Base-by-base conservation (phyloP, 2,329 filamentous ascomycete species). In the Dactylella cylindrospora region DNA sequence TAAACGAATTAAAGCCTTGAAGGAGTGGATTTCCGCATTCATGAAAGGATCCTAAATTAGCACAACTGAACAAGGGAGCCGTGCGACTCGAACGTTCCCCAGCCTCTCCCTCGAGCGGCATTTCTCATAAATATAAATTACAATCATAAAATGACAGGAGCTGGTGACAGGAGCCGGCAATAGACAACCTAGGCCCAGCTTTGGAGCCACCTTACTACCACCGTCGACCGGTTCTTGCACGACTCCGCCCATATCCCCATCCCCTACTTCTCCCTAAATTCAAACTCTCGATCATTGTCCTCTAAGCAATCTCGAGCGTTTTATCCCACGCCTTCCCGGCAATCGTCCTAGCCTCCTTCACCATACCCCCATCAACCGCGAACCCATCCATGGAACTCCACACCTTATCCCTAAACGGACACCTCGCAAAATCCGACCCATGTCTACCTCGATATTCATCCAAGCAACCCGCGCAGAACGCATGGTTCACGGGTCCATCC, bases 301-400 rank as follows among this genome's bases (percentile, higher is more conserved):
- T 22, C 13, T 40, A 38, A 3, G 41, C 49, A 35, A 50, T 41
- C 15, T 49, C 23, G 7, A 62, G n/a, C 5, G 43, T 28, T 32
- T 50, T 49, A 19, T 62, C 49, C 57, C 57, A 62, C 23, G 43
- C 57, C 8, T 25, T 41, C 5, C 47, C 43, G 0, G 57, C 57
- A 6, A 62, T 53, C 5, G 8, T 25, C 12, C 33, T 32, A 5
- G 49, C 29, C 22, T 62, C 49, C 26, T 36, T 41, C 15, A 36
- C 12, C 38, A 49, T 53, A 10, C 32, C 47, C 3, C 26, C 23
- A 23, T 29, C 38, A 4, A 54, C 13, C 6, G 20, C 28, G n/a
- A 62, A 62, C 10, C 9, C n/a, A 4, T 54, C 43, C 1, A 15
- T 23, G 0, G 36, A 13, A 28, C 33, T 38, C 47, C 47, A 62